A percentile compares a stretch with the other conserved stretches of the same genome.
Conservation (phyloP, 257 asterid species). For the Lithospermum erythrorhizon region DNA sequence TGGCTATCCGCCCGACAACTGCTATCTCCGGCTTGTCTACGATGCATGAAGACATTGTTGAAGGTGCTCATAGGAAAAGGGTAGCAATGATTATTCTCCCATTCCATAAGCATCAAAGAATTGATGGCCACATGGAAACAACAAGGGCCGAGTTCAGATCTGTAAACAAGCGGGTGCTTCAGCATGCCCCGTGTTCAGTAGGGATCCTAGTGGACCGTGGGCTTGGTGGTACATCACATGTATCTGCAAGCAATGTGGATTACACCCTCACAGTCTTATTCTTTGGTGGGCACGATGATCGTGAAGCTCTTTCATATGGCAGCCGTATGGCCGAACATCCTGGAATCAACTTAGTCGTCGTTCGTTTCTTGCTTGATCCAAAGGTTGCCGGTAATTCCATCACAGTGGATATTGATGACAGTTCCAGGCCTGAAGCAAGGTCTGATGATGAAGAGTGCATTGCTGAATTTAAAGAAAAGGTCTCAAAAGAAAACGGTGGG, state of each 20-base stretch:
- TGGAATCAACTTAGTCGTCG: slow-evolving; percentile 34
- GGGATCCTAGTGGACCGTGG: slow-evolving; percentile 62
- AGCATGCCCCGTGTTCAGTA: slow-evolving; percentile 57
- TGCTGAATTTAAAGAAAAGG: slow-evolving; percentile 24
- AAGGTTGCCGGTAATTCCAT: slow-evolving; percentile 20
- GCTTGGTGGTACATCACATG: slow-evolving; percentile 49
- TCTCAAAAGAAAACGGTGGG: slow-evolving; percentile 20
- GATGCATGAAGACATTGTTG: slow-evolving; percentile 61
- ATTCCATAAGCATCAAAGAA: slow-evolving; percentile 47
- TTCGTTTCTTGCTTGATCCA: slow-evolving; percentile 26
- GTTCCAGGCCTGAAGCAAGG: slow-evolving; percentile 10
- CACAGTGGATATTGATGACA: slow-evolving; percentile 15
- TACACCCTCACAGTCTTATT: slow-evolving; percentile 39
- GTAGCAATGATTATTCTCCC: slow-evolving; percentile 53
- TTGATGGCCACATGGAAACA: slow-evolving; percentile 58
- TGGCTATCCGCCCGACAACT: slow-evolving; percentile 51
- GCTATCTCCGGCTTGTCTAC: slow-evolving; percentile 49
- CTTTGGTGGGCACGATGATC: slow-evolving; percentile 62
- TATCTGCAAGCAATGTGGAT: slow-evolving; percentile 45
- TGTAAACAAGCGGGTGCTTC: slow-evolving; percentile 53
- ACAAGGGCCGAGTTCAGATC: slow-evolving; percentile 37
- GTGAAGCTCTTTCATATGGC: slow-evolving; percentile 55
- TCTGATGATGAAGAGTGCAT: slow-evolving; percentile 32
- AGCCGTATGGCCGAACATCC: slow-evolving; percentile 67
- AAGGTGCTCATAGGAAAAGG: slow-evolving; percentile 40